Conservation (phyloP, 1,284 basidiomycete species). For the Ustanciosporium gigantosporum region DNA sequence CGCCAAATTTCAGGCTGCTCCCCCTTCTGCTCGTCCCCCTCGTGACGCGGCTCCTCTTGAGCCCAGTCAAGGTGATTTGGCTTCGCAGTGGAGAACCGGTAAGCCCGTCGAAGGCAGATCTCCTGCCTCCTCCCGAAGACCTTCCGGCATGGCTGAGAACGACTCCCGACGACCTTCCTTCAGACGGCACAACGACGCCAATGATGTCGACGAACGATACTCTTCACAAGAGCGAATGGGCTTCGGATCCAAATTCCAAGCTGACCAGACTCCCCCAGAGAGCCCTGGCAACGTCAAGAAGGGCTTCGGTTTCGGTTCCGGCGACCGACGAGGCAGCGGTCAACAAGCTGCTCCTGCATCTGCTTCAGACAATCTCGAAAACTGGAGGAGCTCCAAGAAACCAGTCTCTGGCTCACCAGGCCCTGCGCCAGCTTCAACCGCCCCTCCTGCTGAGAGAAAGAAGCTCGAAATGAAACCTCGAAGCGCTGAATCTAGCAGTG, state of each 20-base stretch:
- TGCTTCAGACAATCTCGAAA: slow-evolving; percentile 21
- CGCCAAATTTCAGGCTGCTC: slow-evolving; percentile 40
- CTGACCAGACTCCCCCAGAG: slow-evolving; percentile 49
- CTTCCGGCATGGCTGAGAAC: slow-evolving; percentile 18
- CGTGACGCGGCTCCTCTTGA: slow-evolving; percentile 39
- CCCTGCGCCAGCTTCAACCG: slow-evolving; percentile 25
- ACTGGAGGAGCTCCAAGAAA: slow-evolving; percentile 41
- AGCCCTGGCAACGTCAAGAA: slow-evolving; percentile 35
- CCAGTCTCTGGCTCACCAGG: slow-evolving; percentile 29
- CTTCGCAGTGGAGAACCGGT: slow-evolving; percentile 58
- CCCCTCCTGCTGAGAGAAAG: slow-evolving; percentile 51
- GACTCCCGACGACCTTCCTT: slow-evolving; percentile 20
- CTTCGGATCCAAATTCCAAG: slow-evolving; percentile 51
- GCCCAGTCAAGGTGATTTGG: slow-evolving; percentile 50
- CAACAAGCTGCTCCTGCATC: slow-evolving; percentile 3
- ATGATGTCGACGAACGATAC: slow-evolving; percentile 49
- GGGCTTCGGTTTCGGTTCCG: slow-evolving; percentile 46
- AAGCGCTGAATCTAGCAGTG: slow-evolving; percentile 65
- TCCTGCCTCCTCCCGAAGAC: slow-evolving; percentile 29
- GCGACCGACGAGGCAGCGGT: slow-evolving; percentile 26
- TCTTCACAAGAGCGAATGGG: slow-evolving; percentile 55
- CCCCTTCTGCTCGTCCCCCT: slow-evolving; percentile 22
- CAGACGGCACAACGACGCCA: slow-evolving; percentile 38
- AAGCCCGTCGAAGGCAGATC: slow-evolving; percentile 47
- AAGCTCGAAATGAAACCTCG: slow-evolving; percentile 59